phyloP scores from a whole-genome alignment of 2,329 filamentous ascomycete species.

The Paraconiothyrium sp. region DNA sequence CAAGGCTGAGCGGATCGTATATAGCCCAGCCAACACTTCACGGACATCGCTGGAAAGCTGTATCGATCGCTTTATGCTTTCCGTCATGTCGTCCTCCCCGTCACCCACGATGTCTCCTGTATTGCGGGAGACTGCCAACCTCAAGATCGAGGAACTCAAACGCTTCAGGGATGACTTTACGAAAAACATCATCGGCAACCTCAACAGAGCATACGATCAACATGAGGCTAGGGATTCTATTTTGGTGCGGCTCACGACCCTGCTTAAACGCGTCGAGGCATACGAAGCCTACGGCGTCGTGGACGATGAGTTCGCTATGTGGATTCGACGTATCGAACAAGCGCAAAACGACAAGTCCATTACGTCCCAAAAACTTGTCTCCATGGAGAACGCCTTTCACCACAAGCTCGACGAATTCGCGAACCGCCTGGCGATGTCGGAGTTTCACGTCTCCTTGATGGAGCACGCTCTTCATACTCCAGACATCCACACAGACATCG shows the following conservation, averaged over 20 bases:
- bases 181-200: slow-evolving; percentile 50
- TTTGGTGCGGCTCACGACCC: slow-evolving; percentile 42
- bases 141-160: slow-evolving; percentile 65
- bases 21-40: neutral
- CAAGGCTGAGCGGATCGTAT: slow-evolving; percentile 7
- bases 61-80: neutral
- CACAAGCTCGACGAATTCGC: slow-evolving; percentile 60
- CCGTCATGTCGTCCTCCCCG: slow-evolving; percentile 18
- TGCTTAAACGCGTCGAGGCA: slow-evolving; percentile 51
- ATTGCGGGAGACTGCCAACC: slow-evolving; percentile 33
- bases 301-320: slow-evolving; percentile 52
- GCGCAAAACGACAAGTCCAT: slow-evolving; percentile 64
- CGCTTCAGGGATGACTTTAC: slow-evolving; percentile 63
- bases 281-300: slow-evolving; percentile 43
- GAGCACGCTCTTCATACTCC: slow-evolving; percentile 39
- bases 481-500: slow-evolving; percentile 31
- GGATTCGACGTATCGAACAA: slow-evolving; percentile 64
- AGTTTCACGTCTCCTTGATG: slow-evolving; percentile 65
- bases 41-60: too few relatives aligned
- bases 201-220: slow-evolving; percentile 37
- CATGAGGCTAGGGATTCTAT: slow-evolving; percentile 30
- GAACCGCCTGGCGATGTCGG: slow-evolving; percentile 65
- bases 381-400: slow-evolving; percentile 60
- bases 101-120: slow-evolving; percentile 28
- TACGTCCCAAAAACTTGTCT: slow-evolving; percentile 55